phyloP scores from a whole-genome alignment of 148 eudicot species.

The Silene latifolia region DNA sequence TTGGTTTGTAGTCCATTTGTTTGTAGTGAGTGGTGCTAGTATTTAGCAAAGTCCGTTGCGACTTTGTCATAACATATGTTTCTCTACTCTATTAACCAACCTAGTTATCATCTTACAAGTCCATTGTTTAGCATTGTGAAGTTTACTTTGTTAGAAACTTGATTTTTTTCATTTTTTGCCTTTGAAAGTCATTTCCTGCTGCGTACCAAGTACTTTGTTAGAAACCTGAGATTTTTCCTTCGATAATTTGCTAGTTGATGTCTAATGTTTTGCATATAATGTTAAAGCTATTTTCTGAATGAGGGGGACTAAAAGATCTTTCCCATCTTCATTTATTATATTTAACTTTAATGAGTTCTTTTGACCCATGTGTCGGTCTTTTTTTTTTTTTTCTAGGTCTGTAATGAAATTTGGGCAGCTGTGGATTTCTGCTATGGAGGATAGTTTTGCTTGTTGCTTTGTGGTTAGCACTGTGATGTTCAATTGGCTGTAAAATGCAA shows the following conservation, averaged over 20 bases:
- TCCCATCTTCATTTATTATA: background rate
- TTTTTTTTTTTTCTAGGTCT: constrained; percentile 34
- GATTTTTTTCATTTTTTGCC: background rate
- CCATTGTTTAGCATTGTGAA: background rate
- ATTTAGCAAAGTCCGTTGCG: background rate
- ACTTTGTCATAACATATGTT: background rate
- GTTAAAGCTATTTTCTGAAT: background rate
- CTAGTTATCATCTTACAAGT: background rate
- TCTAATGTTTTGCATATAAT: background rate
- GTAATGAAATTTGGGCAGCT: constrained; percentile 28
- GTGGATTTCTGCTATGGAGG: constrained; percentile 18
- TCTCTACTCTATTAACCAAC: background rate
- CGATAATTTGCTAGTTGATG: background rate
- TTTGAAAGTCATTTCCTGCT: background rate
- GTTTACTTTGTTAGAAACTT: background rate
- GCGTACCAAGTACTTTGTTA: background rate
- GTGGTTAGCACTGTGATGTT: background rate
- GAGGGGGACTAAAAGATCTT: background rate
- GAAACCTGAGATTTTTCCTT: too few species aligned
- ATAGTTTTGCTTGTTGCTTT: background rate
- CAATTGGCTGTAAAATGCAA: background rate
- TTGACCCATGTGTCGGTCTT: constrained; percentile 9
- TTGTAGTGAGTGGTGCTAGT: too few species aligned
- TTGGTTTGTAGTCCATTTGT: background rate
- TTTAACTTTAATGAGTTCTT: background rate